Percentiles rank a stretch among this genome's conserved stretches.
Evolutionary conservation across 108 stramenopile genomes (phyloP).

Genomic region (Cyclotella choctawhatcheeana): DNA sequence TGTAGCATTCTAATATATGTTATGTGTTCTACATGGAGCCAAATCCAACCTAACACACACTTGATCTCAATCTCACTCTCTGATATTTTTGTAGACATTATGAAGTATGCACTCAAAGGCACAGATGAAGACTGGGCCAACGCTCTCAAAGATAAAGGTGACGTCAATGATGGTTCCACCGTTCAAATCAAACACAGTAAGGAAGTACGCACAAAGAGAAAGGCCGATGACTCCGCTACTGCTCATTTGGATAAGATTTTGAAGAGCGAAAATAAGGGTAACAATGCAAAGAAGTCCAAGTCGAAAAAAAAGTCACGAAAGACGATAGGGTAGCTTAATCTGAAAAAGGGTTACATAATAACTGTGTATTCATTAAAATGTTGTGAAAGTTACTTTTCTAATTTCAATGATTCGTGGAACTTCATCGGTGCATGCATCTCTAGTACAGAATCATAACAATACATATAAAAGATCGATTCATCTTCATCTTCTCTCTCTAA

Average conservation of each 20-base stretch:
- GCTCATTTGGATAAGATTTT: constrained; percentile 42
- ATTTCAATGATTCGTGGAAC: no score
- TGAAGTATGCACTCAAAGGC: constrained; percentile 87
- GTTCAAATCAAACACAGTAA: constrained; percentile 44
- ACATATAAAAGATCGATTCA: background rate
- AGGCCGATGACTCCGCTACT: constrained; percentile 22
- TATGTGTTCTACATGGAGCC: no score
- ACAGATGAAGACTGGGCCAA: constrained; percentile 83
- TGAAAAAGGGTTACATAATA: no score
- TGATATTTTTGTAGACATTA: constrained; percentile 48
- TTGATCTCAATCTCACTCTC: background rate
- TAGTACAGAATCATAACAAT: no score
- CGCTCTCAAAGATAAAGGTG: constrained; percentile 65
- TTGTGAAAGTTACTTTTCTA: no score
- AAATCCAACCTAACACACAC: no score
- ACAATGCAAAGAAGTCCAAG: constrained; percentile 33
- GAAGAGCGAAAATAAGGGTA: constrained; percentile 40
- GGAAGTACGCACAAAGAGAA: constrained; percentile 38
- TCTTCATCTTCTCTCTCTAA: constrained; percentile 11
- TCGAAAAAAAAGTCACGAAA: constrained; percentile 39
- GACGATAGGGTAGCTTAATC: background rate
- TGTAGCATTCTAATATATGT: no score
- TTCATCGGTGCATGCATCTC: no score
- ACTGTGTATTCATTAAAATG: no score
- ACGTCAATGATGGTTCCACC: constrained; percentile 23